A percentile compares a stretch with the other conserved stretches of the same genome.
These are phyloP conservation scores for Pyrus betulifolia DNA, from an alignment of 306 rosid genomes.

Conservation along the genomic window DNA sequence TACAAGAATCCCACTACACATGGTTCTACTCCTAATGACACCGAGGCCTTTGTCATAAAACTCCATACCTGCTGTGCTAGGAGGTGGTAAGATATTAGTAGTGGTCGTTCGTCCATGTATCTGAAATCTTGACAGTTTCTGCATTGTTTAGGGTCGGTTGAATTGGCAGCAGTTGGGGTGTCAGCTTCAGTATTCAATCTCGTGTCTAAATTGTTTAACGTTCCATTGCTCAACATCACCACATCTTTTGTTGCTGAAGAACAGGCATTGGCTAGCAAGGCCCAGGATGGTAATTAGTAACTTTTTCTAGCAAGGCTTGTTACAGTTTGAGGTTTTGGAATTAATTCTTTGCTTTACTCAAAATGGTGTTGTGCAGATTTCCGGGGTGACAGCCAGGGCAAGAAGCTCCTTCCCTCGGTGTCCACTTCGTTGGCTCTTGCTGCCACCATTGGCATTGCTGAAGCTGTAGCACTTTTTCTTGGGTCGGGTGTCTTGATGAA, in stretches of 20 bases:
- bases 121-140: not conserved
- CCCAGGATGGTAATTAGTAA: conserved; percentile 31
- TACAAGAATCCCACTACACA: not conserved
- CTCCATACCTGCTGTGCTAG: not conserved
- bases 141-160: conserved; percentile 62
- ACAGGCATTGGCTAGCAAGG: conserved; percentile 45
- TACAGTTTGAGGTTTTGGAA: not conserved
- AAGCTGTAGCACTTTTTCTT: conserved; percentile 62
- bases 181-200: conserved; percentile 79
- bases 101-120: not conserved
- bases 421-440: conserved; percentile 83
- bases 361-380: conserved; percentile 23
- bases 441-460: conserved; percentile 75
- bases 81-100: not conserved
- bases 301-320: not conserved
- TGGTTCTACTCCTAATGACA: not conserved
- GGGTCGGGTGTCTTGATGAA: conserved; percentile 72
- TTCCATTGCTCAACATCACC: conserved; percentile 74
- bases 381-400: conserved; percentile 29
- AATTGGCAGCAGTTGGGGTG: conserved; percentile 91
- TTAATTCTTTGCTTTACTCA: not conserved
- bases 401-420: conserved; percentile 66
- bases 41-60: too few relatives aligned
- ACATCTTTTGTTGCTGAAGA: conserved; percentile 96
- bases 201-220: conserved; percentile 74